Evolutionary conservation across 257 asterid genomes (phyloP).

Genomic region (Solanum virginianum): DNA sequence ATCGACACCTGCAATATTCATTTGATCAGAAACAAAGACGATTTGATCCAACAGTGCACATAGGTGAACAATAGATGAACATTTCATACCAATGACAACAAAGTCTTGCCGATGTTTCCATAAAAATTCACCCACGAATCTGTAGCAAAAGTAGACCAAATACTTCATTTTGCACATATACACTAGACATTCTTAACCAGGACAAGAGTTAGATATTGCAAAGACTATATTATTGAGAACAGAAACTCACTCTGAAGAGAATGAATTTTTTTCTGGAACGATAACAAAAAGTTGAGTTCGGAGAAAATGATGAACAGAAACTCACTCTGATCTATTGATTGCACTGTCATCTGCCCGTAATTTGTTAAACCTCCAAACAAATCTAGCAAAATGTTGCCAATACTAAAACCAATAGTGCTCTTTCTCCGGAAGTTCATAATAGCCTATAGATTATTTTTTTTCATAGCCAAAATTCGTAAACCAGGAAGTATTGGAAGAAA

Average conservation of each 20-base stretch:
- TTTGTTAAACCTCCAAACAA: constrained; percentile 71
- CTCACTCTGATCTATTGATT: constrained; percentile 88
- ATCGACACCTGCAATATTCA: constrained; percentile 51
- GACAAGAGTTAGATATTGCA: background rate
- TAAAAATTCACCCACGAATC: constrained; percentile 86
- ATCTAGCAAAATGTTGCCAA: constrained; percentile 86
- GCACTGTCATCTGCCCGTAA: constrained; percentile 78
- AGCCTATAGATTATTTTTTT: constrained; percentile 25
- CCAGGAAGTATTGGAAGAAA: background rate
- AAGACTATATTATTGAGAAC: background rate
- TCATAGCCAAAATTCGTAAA: background rate
- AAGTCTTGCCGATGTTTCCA: constrained; percentile 85
- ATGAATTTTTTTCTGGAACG: too few relatives aligned
- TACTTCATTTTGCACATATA: background rate
- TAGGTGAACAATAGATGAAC: background rate
- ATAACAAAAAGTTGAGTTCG: too few relatives aligned
- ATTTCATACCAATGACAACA: constrained; percentile 71
- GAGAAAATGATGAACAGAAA: too few relatives aligned
- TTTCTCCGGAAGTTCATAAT: constrained; percentile 58
- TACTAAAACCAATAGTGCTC: constrained; percentile 89
- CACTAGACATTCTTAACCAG: background rate
- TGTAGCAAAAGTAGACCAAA: constrained; percentile 3
- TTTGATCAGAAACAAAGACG: background rate
- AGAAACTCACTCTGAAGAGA: constrained; percentile 61
- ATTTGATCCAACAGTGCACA: background rate